Evolutionary conservation across 352 stramenopile genomes (phyloP).

Genomic region (Globisporangium iwayamae): DNA sequence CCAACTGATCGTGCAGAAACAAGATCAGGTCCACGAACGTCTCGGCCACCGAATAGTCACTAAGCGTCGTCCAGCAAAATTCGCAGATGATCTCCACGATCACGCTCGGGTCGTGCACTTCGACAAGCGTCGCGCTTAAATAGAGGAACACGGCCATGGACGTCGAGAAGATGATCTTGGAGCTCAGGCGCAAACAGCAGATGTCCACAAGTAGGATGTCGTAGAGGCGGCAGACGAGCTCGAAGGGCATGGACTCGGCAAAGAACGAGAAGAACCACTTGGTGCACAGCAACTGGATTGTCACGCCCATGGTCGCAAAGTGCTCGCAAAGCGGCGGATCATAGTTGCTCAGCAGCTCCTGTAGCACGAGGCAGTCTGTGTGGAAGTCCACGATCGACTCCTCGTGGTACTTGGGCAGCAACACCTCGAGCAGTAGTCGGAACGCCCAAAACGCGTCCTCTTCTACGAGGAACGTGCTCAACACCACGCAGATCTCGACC

Average conservation of each 20-base stretch:
- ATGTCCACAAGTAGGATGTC: slow-evolving; percentile 76
- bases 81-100: slow-evolving; percentile 76
- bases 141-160: slow-evolving; percentile 74
- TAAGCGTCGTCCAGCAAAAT: slow-evolving; percentile 71
- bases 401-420: slow-evolving; percentile 80
- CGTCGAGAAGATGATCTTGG: slow-evolving; percentile 75
- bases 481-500: slow-evolving; percentile 74
- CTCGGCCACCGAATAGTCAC: slow-evolving; percentile 68
- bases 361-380: slow-evolving; percentile 75
- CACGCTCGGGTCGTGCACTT: slow-evolving; percentile 71
- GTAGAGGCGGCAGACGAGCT: slow-evolving; percentile 72
- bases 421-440: slow-evolving; percentile 60
- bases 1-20: slow-evolving; percentile 64
- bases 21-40: slow-evolving; percentile 72
- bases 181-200: slow-evolving; percentile 43
- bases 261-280: slow-evolving; percentile 88
- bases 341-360: slow-evolving; percentile 58
- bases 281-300: slow-evolving; percentile 73
- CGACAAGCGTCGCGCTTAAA: slow-evolving; percentile 59
- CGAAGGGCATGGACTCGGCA: slow-evolving; percentile 77
- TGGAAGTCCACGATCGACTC: slow-evolving; percentile 80
- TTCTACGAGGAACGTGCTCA: slow-evolving; percentile 73
- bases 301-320: slow-evolving; percentile 52
- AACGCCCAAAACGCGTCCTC: slow-evolving; percentile 82
- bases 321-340: slow-evolving; percentile 56